Percentiles rank a stretch among this genome's conserved stretches.
These are phyloP conservation scores for Plasmopara viticola DNA, from an alignment of 352 stramenopile species.

Conservation along the genomic window DNA sequence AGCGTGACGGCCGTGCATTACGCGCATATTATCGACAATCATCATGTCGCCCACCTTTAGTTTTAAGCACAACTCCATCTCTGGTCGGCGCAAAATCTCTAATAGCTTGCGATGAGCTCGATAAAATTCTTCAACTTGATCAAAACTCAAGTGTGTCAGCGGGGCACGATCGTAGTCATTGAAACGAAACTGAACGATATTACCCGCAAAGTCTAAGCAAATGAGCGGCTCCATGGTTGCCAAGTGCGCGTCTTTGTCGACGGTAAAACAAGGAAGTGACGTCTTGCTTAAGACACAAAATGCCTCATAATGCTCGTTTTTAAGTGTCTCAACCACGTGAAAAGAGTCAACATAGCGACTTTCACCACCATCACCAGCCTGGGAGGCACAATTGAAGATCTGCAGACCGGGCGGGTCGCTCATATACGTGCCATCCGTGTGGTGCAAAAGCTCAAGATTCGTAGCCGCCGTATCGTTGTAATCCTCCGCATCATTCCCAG, in stretches of 20 bases:
- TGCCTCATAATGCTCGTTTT: slow-evolving; percentile 43
- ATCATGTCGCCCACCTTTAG: slow-evolving; percentile 80
- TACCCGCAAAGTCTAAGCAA: slow-evolving; percentile 55
- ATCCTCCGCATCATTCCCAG: slow-evolving; percentile 48
- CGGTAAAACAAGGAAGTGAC: slow-evolving; percentile 66
- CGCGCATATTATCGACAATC: slow-evolving; percentile 83
- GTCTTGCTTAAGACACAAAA: slow-evolving; percentile 69
- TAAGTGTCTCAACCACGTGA: slow-evolving; percentile 63
- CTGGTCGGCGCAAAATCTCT: slow-evolving; percentile 48
- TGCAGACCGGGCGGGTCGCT: slow-evolving; percentile 80
- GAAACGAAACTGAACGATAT: slow-evolving; percentile 80
- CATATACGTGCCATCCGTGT: slow-evolving; percentile 88
- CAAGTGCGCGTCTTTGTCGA: slow-evolving; percentile 70
- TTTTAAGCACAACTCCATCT: slow-evolving; percentile 56
- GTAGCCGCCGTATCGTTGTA: slow-evolving; percentile 88
- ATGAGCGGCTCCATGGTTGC: slow-evolving; percentile 80
- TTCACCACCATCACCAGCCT: slow-evolving; percentile 62
- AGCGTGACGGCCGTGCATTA: slow-evolving; percentile 76
- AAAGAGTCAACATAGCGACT: slow-evolving; percentile 83
- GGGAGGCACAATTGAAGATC: slow-evolving; percentile 86
- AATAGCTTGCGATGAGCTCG: slow-evolving; percentile 62
- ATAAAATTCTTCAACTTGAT: slow-evolving; percentile 71
- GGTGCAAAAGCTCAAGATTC: slow-evolving; percentile 75
- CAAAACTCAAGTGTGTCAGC: slow-evolving; percentile 71
- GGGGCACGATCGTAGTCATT: slow-evolving; percentile 86